Evolutionary conservation across 2,329 filamentous ascomycete species (phyloP), one percentile per base, ranked within the genome.

Genomic region (Colletotrichum orbiculare): DNA sequence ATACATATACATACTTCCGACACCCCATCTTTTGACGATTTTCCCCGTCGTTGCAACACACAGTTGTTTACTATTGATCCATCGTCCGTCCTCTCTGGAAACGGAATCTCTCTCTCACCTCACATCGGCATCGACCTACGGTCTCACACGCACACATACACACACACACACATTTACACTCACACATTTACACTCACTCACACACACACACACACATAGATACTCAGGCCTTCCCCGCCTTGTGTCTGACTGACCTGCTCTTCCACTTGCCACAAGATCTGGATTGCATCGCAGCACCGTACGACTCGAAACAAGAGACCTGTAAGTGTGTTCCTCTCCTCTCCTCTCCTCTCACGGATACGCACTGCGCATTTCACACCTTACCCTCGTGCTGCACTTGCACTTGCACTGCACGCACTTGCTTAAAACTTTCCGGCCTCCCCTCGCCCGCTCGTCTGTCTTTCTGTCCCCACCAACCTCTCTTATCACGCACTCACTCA

Each of bases 1-100:
- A 59, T 58, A 65, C 58, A 65, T 62, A 65, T 62, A 65, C 61
- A 64, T 61, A 55, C 57, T 61, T 55, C 48, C 60, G 54, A n/a
- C 64, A 54, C 59, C 64, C 64, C 64, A 59, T 63, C 54, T 55
- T 64, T 54, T 33, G 62, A 62, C 57, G 38, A 60, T 54, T 60
- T 35, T 41, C 53, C 53, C 49, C 53, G 34, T 60, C 45, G 46
- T 60, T 61, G 55, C 67, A 66, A 64, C 66, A 59, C 52, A 60
- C 66, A 66, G 35, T 59, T 68, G 65, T 68, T 68, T 67, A 68
- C 66, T 67, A 62, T 63, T 67, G 60, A 66, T 59, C 60, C 57
- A 67, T 67, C 64, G 42, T 62, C 62, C 48, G 37, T 62, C 53
- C 43, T 53, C 34, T 38, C 43, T 39, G 11, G n/a, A 39, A 57